phyloP scores from a whole-genome alignment of 768 basidiomycete genomes.

The Mrakia frigida region DNA sequence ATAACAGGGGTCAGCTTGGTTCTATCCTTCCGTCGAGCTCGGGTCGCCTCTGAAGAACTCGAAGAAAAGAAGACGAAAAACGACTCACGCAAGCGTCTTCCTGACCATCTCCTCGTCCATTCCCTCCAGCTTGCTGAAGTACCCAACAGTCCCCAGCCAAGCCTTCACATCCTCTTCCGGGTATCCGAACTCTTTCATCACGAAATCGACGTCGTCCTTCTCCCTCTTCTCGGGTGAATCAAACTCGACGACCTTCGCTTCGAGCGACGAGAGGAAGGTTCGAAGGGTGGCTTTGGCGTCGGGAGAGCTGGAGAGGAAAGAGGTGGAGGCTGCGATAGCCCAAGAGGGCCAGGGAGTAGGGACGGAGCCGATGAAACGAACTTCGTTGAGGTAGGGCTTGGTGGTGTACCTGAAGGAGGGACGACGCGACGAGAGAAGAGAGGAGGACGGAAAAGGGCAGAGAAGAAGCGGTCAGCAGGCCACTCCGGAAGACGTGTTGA shows the following conservation, averaged over 20 bases:
- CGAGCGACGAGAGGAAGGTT: conserved; percentile 61
- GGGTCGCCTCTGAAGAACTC: not conserved
- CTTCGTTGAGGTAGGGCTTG: conserved; percentile 71
- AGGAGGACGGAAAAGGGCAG: too few relatives aligned
- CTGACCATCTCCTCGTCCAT: conserved; percentile 63
- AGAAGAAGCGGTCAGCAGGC: conserved; percentile 48
- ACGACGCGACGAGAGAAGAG: not conserved
- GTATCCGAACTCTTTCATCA: conserved; percentile 74
- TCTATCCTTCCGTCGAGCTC: not conserved
- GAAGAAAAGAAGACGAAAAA: too few relatives aligned
- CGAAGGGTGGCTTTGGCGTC: conserved; percentile 49
- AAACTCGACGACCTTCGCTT: conserved; percentile 63
- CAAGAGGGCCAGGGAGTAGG: conserved; percentile 97
- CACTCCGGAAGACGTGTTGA: conserved; percentile 48
- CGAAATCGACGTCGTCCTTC: conserved; percentile 60
- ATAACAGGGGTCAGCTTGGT: conserved; percentile 2
- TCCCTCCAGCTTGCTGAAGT: conserved; percentile 60
- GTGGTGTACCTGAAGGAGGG: conserved; percentile 57
- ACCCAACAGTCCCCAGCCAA: conserved; percentile 76
- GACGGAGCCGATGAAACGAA: conserved; percentile 66
- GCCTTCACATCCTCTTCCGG: conserved; percentile 75
- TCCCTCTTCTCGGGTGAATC: conserved; percentile 44
- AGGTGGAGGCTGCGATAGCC: conserved; percentile 81
- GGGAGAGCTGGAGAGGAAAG: conserved; percentile 39
- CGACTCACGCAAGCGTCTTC: conserved; percentile 63